Base-by-base conservation (phyloP, 164 flowering plant genomes). In the Vitis rupestris region DNA sequence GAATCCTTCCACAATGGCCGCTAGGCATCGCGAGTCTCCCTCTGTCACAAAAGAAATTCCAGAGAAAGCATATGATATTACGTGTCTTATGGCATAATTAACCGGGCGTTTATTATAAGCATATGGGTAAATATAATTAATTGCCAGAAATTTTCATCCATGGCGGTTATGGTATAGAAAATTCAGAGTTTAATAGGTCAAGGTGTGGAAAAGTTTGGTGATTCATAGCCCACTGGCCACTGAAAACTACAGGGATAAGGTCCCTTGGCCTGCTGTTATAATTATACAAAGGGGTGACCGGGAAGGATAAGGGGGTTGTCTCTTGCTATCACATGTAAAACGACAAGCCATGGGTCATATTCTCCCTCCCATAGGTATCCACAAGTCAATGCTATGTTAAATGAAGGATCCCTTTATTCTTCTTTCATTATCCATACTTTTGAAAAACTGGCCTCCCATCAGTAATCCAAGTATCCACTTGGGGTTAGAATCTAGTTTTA, bases 301-400 rank as follows among this genome's bases (percentile, higher is more conserved):
- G 27, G 2, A 23, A 23, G 27, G 27, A 23, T 23, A 23, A 23
- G 27, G 27, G 27, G 27, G 2, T 50, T 61, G 66, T 69, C 51
- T 31, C 65, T 47, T 23, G 27, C 60, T 6, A 1, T 57, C 60
- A 15, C 16, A 17, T 17, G 29, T 54, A 54, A 17, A 10, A 53
- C 14, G n/a, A 53, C 56, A 23, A 50, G 29, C 13, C 9, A 10
- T 50, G 13, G 4, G 56, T 37, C 64, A 47, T 9, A 65, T 37
- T 52, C 27, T 4, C 10, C 13, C 66, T 64, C 61, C 67, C 70
- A 69, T 65, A 66, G 59, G 61, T 70, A 66, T 70, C 70, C 23
- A 8, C 69, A 69, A 64, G 77, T 74, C 72, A 74, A 69, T 68
- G 72, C 48, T 58, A 30, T 7, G 49, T 50, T 50, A 52, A 72